phyloP scores from a whole-genome alignment of 2,329 filamentous ascomycete species.

The Xylaria multiplex region DNA sequence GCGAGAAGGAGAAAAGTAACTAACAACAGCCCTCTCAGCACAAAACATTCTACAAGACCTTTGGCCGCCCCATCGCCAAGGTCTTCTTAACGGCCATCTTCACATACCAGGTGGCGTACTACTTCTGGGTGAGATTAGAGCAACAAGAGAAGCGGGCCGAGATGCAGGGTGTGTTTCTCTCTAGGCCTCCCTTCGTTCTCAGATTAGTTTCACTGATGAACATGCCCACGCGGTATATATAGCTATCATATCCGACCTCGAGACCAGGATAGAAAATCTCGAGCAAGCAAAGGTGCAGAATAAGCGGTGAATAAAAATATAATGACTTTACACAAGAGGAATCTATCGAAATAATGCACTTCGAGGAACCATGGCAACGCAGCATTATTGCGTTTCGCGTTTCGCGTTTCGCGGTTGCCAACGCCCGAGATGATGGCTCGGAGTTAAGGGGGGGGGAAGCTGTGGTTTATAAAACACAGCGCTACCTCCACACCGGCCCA shows the following conservation, averaged over 20 bases:
- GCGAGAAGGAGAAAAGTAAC: neutral
- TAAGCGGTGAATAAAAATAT: conserved; percentile 24
- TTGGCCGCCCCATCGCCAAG: conserved; percentile 77
- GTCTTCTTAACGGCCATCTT: conserved; percentile 78
- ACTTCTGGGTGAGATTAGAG: conserved; percentile 78
- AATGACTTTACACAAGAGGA: neutral
- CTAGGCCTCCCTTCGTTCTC: neutral
- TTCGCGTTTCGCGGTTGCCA: neutral
- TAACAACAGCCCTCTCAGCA: conserved; percentile 47
- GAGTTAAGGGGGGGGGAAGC: neutral
- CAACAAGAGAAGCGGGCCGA: conserved; percentile 72
- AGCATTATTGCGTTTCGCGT: neutral
- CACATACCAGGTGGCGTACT: conserved; percentile 82
- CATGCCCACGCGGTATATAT: neutral
- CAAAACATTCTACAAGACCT: conserved; percentile 78
- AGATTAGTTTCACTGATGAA: conserved; percentile 7
- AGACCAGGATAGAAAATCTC: conserved; percentile 46
- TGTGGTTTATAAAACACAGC: neutral
- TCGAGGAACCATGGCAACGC: neutral
- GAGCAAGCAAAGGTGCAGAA: conserved; percentile 39
- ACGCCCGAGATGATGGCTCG: neutral
- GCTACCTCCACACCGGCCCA: neutral
- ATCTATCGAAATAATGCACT: neutral
- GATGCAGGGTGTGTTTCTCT: conserved; percentile 60
- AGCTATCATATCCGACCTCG: conserved; percentile 47